phyloP scores from a whole-genome alignment of 768 basidiomycete genomes.

The Amanita pseudoporphyria region DNA sequence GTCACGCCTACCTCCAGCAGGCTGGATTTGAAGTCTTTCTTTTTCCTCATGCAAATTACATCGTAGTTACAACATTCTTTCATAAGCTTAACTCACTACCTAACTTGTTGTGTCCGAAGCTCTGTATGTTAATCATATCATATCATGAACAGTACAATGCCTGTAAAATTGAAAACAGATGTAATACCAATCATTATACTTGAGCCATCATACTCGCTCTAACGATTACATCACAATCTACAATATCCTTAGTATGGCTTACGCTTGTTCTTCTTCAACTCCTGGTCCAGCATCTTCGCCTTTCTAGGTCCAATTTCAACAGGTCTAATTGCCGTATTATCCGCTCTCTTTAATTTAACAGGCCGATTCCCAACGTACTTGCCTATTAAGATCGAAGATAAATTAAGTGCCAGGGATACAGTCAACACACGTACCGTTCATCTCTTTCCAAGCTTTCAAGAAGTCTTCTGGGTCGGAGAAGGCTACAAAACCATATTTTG shows the following conservation, averaged over 20 bases:
- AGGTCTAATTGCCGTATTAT: conserved; percentile 73
- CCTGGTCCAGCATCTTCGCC: conserved; percentile 82
- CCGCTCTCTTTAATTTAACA: conserved; percentile 93
- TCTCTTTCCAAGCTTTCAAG: conserved; percentile 97
- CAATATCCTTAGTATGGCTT: conserved; percentile 58
- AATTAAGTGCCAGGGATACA: conserved; percentile 4
- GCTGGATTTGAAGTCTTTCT: conserved; percentile 33
- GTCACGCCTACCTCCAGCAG: conserved; percentile 28
- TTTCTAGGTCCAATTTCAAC: conserved; percentile 93
- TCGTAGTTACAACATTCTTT: neutral
- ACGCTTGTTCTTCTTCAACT: conserved; percentile 83
- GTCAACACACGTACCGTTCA: conserved; percentile 67
- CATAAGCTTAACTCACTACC: conserved; percentile 3
- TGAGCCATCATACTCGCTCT: conserved; percentile 2
- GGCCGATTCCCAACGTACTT: conserved; percentile 99
- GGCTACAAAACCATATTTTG: conserved; percentile 94
- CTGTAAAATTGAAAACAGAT: neutral
- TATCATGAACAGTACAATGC: neutral
- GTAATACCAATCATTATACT: conserved; percentile 4
- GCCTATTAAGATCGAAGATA: conserved; percentile 28
- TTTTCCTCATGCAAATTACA: neutral
- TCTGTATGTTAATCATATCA: neutral
- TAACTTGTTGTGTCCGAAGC: neutral
- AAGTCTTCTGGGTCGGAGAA: conserved; percentile 99
- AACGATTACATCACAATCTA: neutral